Evolutionary conservation across 2,329 filamentous ascomycete species (phyloP).

Genomic region (Nakataea oryzae): DNA sequence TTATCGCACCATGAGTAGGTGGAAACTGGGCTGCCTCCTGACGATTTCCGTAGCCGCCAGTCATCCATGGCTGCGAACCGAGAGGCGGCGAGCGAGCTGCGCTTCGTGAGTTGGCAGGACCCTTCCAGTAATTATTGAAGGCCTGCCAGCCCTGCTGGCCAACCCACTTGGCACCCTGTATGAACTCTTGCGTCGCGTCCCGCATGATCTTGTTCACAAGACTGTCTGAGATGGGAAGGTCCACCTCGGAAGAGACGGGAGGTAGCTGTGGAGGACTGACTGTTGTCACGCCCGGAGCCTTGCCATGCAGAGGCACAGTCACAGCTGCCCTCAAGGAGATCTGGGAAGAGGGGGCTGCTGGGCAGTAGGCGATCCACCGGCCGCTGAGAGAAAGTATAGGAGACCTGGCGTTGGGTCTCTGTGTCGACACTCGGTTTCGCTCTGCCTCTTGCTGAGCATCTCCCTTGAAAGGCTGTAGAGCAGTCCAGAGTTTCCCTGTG

Average conservation of each 20-base stretch:
- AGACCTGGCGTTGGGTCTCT: conserved; percentile 37
- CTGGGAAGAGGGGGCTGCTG: conserved; percentile 60
- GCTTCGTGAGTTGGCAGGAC: conserved; percentile 33
- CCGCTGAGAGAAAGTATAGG: conserved; percentile 61
- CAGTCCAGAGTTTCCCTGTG: conserved; percentile 87
- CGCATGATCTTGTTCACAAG: conserved; percentile 68
- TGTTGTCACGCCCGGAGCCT: conserved; percentile 45
- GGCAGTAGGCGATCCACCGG: conserved; percentile 70
- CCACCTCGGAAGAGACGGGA: conserved; percentile 54
- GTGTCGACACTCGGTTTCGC: conserved; percentile 23
- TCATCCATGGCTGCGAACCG: conserved; percentile 33
- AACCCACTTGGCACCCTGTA: conserved; percentile 65
- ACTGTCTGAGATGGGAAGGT: conserved; percentile 61
- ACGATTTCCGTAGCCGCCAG: conserved; percentile 30
- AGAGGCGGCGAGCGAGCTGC: conserved; percentile 29
- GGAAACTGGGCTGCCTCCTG: conserved; percentile 52
- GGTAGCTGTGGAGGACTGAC: conserved; percentile 62
- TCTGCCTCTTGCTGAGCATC: conserved; percentile 35
- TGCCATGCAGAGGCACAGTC: conserved; percentile 41
- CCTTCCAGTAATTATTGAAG: conserved; percentile 74
- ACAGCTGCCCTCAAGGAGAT: conserved; percentile 59
- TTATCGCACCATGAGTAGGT: conserved; percentile 59
- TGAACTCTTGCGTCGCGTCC: conserved; percentile 68
- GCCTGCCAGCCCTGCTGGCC: conserved; percentile 67
- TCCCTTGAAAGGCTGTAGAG: conserved; percentile 50